Evolutionary conservation across 129 eudicot species (phyloP), one percentile per base, ranked within the genome.

Genomic region (Escallonia herrerae): DNA sequence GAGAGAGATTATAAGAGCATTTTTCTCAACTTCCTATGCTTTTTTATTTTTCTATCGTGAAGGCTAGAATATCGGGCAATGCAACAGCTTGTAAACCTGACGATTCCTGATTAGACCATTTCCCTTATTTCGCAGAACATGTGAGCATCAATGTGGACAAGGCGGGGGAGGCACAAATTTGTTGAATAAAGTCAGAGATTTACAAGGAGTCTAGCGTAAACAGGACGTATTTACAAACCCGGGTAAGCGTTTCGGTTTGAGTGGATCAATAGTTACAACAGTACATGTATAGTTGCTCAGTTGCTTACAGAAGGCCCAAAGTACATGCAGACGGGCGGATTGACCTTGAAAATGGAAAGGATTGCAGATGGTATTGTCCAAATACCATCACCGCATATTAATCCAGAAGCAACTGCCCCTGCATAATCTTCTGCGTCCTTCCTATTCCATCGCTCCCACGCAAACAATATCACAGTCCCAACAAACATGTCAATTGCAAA

Each of bases 401-500:
- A 74, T 15, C 97, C 97, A 0, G 96, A 91, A 52, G 97, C 96
- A 58, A 91, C 97, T 0, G 96, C 97, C 22, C 94, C 96, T 5
- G 96, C 83, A 76, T 80, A 87, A 74, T 91, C 97, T 54, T 91
- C 96, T 0, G 97, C 69, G 6, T 74, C 87, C 74, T 83, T 79
- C 76, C 71, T 84, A 56, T 90, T 90, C 9, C 86, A 8, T 58
- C 75, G 66, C 71, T 90, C 95, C 97, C 97, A 90, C 4, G 82
- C 87, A 48, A 90, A 90, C 64, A 91, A 54, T 22, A 91, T 87
- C 56, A 91, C 90, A 2, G 96, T 87, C 47, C 97, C 97, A 33
- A 91, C 80, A 77, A 87, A 91, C 97, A 91, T 91, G 62, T 91
- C 97, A 3, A 91, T 87, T 0, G 97, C 97, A 73, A 91, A 91